A percentile compares a stretch with the other conserved stretches of the same genome.
These are phyloP conservation scores for Globisporangium recalcitrans DNA, from an alignment of 352 stramenopile species.

Conservation along the genomic window DNA sequence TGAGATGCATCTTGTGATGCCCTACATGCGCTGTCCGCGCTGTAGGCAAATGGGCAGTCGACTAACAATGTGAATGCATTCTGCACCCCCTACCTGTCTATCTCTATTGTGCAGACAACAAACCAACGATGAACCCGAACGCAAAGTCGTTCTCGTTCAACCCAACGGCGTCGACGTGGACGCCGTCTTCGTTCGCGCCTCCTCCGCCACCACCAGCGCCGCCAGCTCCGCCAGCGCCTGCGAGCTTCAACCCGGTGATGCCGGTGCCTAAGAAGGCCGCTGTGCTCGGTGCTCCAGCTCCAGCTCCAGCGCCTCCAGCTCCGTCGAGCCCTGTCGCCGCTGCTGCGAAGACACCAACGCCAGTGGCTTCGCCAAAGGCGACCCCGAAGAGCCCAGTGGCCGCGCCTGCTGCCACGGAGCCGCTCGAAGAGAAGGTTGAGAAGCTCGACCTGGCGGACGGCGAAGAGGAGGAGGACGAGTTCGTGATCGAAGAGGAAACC, in stretches of 20 bases:
- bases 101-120: constrained; percentile 41
- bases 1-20: background rate
- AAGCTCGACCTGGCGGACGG: constrained; percentile 22
- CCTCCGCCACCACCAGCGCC: constrained; percentile 33
- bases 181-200: constrained; percentile 36
- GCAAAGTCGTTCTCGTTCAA: constrained; percentile 83
- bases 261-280: constrained; percentile 67
- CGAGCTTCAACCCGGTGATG: constrained; percentile 62
- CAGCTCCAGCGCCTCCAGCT: constrained; percentile 14
- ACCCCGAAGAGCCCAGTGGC: constrained; percentile 21
- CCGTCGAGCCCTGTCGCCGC: constrained; percentile 18
- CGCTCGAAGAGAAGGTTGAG: constrained; percentile 23
- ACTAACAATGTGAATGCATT: background rate
- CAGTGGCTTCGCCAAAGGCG: constrained; percentile 24
- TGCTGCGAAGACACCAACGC: constrained; percentile 12
- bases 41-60: background rate
- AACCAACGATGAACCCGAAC: constrained; percentile 43
- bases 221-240: constrained; percentile 24
- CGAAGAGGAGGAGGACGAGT: constrained; percentile 50
- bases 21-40: background rate
- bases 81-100: background rate
- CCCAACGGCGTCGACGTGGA: constrained; percentile 51
- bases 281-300: constrained; percentile 16
- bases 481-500: constrained; percentile 45
- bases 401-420: background rate